These are phyloP conservation scores for Apium graveolens DNA, from an alignment of 129 eudicot genomes.

Conservation along the genomic window DNA sequence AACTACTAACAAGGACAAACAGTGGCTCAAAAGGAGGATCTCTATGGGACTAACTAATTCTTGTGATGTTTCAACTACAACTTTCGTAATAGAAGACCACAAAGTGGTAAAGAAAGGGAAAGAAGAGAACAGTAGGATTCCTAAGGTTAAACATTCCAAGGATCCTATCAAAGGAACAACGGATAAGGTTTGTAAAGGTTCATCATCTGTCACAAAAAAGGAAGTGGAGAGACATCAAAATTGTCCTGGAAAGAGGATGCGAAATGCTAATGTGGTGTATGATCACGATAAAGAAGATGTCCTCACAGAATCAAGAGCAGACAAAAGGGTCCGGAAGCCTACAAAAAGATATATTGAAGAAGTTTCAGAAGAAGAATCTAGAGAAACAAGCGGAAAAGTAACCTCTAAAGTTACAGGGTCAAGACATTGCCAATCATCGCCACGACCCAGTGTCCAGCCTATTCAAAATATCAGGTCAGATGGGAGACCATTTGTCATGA, in stretches of 20 bases:
- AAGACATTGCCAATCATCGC: constrained; percentile 28
- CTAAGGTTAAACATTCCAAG: constrained; percentile 12
- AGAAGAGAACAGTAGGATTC: constrained; percentile 24
- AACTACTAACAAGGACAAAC: constrained; percentile 93
- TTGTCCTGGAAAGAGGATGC: constrained; percentile 23
- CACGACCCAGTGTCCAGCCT: constrained; percentile 31
- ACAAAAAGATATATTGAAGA: constrained; percentile 91
- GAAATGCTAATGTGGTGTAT: constrained; percentile 25
- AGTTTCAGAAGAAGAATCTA: constrained; percentile 62
- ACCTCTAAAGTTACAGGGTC: constrained; percentile 32
- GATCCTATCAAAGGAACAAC: constrained; percentile 28
- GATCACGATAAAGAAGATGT: constrained; percentile 39
- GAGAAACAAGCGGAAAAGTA: constrained; percentile 44
- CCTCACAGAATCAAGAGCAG: constrained; percentile 31
- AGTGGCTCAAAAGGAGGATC: constrained; percentile 95
- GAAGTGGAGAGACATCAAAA: constrained; percentile 27
- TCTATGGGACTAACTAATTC: constrained; percentile 88
- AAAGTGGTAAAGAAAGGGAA: constrained; percentile 48
- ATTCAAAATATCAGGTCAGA: constrained; percentile 36
- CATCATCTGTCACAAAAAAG: constrained; percentile 21
- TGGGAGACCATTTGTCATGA: constrained; percentile 50
- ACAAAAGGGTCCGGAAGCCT: constrained; percentile 92
- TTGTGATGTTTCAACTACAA: constrained; percentile 72
- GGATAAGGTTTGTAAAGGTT: constrained; percentile 21
- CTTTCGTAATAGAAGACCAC: constrained; percentile 50